phyloP scores from a whole-genome alignment of 2,329 filamentous ascomycete genomes.

The Pseudogymnoascus sp. region DNA sequence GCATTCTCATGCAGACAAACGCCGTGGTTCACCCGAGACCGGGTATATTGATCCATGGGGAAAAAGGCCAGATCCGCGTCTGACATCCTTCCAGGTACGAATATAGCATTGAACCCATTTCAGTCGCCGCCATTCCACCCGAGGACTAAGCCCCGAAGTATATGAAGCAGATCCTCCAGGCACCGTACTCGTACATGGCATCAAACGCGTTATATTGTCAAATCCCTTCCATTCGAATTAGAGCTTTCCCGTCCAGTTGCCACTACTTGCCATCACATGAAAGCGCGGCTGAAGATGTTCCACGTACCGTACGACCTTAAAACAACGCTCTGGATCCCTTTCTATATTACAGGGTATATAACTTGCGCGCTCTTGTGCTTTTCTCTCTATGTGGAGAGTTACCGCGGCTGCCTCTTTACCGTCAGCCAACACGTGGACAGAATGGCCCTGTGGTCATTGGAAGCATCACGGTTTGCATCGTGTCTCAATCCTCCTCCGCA shows the following conservation, averaged over 20 bases:
- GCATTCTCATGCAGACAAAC: not conserved
- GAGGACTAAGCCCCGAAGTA: not conserved
- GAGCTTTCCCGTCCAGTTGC: not conserved
- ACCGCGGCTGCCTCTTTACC: not conserved
- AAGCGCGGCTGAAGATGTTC: not conserved
- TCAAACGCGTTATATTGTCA: not conserved
- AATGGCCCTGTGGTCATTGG: not conserved
- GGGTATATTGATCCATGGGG: not conserved
- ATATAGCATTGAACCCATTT: not conserved
- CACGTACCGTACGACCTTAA: not conserved
- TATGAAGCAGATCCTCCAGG: not conserved
- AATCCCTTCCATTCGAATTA: not conserved
- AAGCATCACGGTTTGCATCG: not conserved
- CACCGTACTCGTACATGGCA: not conserved
- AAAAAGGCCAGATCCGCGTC: not conserved
- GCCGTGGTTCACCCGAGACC: not conserved
- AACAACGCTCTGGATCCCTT: no score
- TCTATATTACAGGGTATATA: not conserved
- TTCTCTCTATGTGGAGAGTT: not conserved
- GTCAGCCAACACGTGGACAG: not conserved
- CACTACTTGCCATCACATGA: not conserved
- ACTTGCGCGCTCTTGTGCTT: not conserved
- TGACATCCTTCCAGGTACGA: not conserved
- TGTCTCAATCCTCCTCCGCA: slow-evolving; percentile 25
- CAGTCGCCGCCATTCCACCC: not conserved